A percentile compares a stretch with the other conserved stretches of the same genome.
phyloP scores from a whole-genome alignment of 2,329 filamentous ascomycete species.

The Aspergillus intermedius region DNA sequence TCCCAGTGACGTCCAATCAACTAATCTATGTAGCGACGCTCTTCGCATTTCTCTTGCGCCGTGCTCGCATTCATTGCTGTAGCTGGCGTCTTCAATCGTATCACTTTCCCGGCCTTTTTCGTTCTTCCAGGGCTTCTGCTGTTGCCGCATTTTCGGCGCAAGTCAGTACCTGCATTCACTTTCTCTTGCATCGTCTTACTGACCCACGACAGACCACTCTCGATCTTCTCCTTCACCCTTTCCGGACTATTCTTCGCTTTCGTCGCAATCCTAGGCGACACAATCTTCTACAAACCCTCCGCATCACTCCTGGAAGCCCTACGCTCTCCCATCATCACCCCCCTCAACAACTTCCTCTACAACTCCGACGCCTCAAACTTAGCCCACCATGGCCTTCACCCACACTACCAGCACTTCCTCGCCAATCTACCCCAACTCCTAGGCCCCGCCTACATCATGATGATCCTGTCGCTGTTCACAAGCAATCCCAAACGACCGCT shows the following conservation, averaged over 20 bases:
- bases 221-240: conserved; percentile 56
- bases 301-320: conserved; percentile 31
- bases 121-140: conserved; percentile 75
- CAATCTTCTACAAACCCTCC: conserved; percentile 62
- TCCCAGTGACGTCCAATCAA: background rate
- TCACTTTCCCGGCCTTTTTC: conserved; percentile 92
- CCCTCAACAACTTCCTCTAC: conserved; percentile 70
- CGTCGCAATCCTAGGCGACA: conserved; percentile 75
- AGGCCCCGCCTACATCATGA: conserved; percentile 59
- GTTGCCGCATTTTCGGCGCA: conserved; percentile 76
- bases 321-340: conserved; percentile 63
- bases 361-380: conserved; percentile 66
- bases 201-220: conserved; percentile 42
- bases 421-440: conserved; percentile 66
- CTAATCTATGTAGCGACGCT: conserved; percentile 53
- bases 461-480: conserved; percentile 44
- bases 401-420: conserved; percentile 69
- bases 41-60: conserved; percentile 67
- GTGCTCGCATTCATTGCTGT: conserved; percentile 75
- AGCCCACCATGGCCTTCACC: conserved; percentile 68
- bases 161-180: conserved; percentile 47
- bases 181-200: conserved; percentile 1
- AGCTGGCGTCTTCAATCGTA: conserved; percentile 89
- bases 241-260: conserved; percentile 62
- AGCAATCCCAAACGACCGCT: conserved; percentile 6